Percentiles rank a stretch among this genome's conserved stretches.
Conservation (phyloP, 352 stramenopile genomes). For the Blastocystis hominis region DNA sequence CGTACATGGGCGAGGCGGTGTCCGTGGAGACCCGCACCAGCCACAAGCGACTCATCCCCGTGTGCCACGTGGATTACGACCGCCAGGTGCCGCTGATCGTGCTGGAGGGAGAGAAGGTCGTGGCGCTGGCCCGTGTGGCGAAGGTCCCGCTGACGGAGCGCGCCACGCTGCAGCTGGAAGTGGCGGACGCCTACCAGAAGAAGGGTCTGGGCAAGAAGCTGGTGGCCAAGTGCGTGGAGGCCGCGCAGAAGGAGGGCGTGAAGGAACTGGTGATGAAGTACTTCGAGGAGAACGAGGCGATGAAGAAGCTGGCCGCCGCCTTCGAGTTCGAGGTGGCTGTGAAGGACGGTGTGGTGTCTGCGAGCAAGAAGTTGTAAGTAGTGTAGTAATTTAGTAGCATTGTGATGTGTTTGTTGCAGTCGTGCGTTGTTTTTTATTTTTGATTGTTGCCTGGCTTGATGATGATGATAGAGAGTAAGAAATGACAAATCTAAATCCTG, state of each 20-base stretch:
- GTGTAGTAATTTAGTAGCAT: not conserved
- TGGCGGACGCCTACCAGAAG: conserved; percentile 24
- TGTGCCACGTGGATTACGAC: conserved; percentile 26
- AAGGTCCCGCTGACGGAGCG: conserved; percentile 4
- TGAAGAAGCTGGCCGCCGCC: not conserved
- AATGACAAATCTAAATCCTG: too few species aligned
- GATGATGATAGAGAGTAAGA: too few species aligned
- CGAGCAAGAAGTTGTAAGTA: conserved; percentile 23
- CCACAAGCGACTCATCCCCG: not conserved
- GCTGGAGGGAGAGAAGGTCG: conserved; percentile 3
- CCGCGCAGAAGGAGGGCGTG: not conserved
- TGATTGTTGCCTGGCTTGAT: too few species aligned
- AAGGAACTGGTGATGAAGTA: conserved; percentile 17
- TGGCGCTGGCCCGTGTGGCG: not conserved
- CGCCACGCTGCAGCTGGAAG: not conserved
- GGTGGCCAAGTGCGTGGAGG: not conserved
- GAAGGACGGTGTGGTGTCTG: conserved; percentile 1
- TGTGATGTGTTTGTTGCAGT: too few species aligned
- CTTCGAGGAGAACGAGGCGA: conserved; percentile 26
- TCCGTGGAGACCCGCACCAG: not conserved
- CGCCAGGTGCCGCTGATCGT: conserved; percentile 20
- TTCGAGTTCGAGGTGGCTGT: not conserved
- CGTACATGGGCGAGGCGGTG: conserved; percentile 12
- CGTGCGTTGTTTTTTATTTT: too few species aligned
- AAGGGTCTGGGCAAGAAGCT: conserved; percentile 43